These are phyloP conservation scores for Vigna hirtella DNA, from an alignment of 306 rosid genomes.

Conservation along the genomic window DNA sequence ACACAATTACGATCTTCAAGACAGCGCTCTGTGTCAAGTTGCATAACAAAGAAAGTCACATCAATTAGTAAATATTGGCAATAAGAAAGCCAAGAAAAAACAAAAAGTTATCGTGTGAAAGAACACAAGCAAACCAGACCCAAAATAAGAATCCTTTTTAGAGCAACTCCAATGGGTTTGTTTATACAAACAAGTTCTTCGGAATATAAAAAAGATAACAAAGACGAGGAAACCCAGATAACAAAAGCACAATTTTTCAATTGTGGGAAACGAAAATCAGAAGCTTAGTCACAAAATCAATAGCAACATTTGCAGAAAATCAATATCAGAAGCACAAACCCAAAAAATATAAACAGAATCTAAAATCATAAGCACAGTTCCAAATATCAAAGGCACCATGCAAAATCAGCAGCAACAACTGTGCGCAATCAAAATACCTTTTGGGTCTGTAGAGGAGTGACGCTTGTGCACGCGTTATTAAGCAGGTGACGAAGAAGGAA, in stretches of 20 bases:
- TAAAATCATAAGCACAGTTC: background rate
- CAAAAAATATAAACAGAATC: background rate
- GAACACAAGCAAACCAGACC: background rate
- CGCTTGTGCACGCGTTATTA: background rate
- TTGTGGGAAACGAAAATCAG: background rate
- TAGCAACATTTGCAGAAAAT: background rate
- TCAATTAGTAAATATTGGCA: slow-evolving; percentile 8
- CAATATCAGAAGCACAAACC: background rate
- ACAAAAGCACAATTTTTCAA: background rate
- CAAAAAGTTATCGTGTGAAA: background rate
- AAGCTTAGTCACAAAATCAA: background rate
- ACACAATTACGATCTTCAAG: slow-evolving; percentile 16
- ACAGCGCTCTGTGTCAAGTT: background rate
- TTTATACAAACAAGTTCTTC: background rate
- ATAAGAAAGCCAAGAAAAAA: background rate
- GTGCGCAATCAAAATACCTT: background rate
- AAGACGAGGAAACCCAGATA: background rate
- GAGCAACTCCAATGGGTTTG: background rate
- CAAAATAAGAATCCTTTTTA: background rate
- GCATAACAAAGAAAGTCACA: background rate
- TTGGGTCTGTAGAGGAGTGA: background rate
- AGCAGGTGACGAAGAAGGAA: background rate
- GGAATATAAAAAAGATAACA: background rate
- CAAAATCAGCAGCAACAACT: background rate
- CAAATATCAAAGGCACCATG: background rate